phyloP scores from a whole-genome alignment of 805 yeast genomes.

The Starmerella potacharoeniae region DNA sequence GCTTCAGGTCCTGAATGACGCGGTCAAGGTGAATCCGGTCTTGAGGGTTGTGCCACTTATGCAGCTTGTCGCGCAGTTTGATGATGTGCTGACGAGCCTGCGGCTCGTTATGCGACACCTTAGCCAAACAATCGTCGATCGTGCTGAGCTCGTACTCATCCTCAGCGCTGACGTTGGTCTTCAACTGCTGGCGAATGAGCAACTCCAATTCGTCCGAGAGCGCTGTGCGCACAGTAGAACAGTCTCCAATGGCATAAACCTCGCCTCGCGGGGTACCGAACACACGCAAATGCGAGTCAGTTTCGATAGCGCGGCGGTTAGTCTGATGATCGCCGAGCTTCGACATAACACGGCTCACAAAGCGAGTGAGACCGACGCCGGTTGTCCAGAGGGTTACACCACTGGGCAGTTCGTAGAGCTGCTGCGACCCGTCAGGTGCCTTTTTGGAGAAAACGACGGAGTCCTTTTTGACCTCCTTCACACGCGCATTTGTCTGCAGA shows the following conservation, averaged over 20 bases:
- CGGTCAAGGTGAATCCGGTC: slow-evolving; percentile 38
- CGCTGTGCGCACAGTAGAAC: slow-evolving; percentile 54
- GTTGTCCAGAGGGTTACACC: slow-evolving; percentile 70
- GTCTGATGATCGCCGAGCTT: slow-evolving; percentile 40
- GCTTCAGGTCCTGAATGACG: slow-evolving; percentile 39
- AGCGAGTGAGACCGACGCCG: slow-evolving; percentile 56
- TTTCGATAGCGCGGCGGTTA: slow-evolving; percentile 62
- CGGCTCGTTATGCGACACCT: slow-evolving; percentile 20
- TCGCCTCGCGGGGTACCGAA: slow-evolving; percentile 57
- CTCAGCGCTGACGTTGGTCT: slow-evolving; percentile 31
- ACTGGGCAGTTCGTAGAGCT: slow-evolving; percentile 42
- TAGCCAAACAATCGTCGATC: slow-evolving; percentile 12
- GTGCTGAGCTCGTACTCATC: slow-evolving; percentile 15
- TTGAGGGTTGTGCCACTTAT: slow-evolving; percentile 15
- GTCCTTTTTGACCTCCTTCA: slow-evolving; percentile 44
- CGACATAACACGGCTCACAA: slow-evolving; percentile 45
- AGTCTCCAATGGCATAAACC: slow-evolving; percentile 63
- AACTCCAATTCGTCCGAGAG: slow-evolving; percentile 45
- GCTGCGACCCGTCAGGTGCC: slow-evolving; percentile 29
- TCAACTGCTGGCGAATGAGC: slow-evolving; percentile 35
- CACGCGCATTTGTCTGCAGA: slow-evolving; percentile 53
- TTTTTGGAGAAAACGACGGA: slow-evolving; percentile 48
- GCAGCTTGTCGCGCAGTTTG: slow-evolving; percentile 19
- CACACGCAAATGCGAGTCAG: slow-evolving; percentile 61
- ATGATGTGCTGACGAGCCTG: slow-evolving; percentile 21